Evolutionary conservation across 2,329 filamentous ascomycete genomes (phyloP).

Genomic region (Cercospora zeae-maydis): DNA sequence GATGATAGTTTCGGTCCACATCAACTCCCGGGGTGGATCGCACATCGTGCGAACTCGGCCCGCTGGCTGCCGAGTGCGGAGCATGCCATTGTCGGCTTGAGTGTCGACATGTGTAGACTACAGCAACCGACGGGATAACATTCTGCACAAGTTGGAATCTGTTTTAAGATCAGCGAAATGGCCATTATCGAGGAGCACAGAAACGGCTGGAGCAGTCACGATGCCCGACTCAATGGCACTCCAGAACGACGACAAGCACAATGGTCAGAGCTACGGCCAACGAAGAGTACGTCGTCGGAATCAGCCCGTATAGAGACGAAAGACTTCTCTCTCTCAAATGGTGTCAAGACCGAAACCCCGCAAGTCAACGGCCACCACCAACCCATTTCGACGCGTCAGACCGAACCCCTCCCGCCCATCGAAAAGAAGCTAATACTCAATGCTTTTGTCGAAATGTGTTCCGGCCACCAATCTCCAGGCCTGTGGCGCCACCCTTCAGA

Average conservation of each 20-base stretch:
- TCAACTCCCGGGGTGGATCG: background rate
- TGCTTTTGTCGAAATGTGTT: conserved; percentile 40
- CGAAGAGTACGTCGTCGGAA: background rate
- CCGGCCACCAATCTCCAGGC: conserved; percentile 54
- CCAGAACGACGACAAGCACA: conserved; percentile 5
- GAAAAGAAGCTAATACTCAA: conserved; percentile 44
- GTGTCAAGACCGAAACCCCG: no score
- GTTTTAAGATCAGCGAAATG: background rate
- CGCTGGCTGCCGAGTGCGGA: background rate
- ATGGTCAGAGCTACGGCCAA: conserved; percentile 1
- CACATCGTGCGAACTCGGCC: background rate
- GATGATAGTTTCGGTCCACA: no score
- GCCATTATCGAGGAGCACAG: background rate
- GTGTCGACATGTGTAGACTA: background rate
- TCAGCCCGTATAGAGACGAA: background rate
- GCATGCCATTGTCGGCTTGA: background rate
- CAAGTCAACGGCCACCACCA: background rate
- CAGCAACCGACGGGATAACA: background rate
- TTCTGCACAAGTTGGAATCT: background rate
- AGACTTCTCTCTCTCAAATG: background rate
- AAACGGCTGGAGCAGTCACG: background rate
- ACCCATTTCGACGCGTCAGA: background rate
- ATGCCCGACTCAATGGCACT: background rate
- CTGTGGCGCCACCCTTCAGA: conserved; percentile 64
- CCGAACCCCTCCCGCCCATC: background rate